Base-by-base conservation (phyloP, 441 rosid genomes). In the Populus hybrid region DNA sequence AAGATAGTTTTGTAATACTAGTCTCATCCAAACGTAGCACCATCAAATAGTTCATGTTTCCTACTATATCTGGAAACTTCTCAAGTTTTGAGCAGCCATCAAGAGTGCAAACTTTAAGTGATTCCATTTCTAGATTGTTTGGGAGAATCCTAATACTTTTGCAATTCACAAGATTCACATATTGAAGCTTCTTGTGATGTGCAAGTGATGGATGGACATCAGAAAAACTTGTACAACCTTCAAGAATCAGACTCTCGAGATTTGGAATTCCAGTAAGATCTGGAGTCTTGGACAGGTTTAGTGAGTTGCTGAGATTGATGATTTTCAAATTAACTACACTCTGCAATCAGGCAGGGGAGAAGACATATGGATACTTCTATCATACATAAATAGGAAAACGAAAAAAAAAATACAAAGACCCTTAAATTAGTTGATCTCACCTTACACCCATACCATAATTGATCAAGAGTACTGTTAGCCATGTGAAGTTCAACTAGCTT, bases 181-280 rank as follows among this genome's bases (percentile, higher is more conserved):
- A 8, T 14, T 42, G 28, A 71, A 88, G 87, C 71, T 74, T 79
- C 32, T 53, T 40, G 28, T 86, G 87, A 67, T 53, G 23, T 18
- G 73, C 59, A 61, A 87, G 1, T 5, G 53, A 69, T 18, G n/a
- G 28, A 0, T 36, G 66, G 2, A 70, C 38, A 10, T 70, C 69
- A 63, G 9, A 40, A 38, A 77, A 69, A 12, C 32, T 63, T 6
- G 6, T 26, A 71, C 75, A 77, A 10, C 42, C 42, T 18, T 38
- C 38, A 1, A 77, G 28, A 26, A 26, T 26, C 28, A 26, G 28
- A 26, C 28, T 26, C 28, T 26, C 28, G 28, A 26, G 28, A 40
- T 61, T 71, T 0, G 63, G 38, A 18, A 63, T 68, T 7, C 12
- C 4, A 14, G 35, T n/a, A 0, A 70, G 3, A 26, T 61, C 36